These are phyloP conservation scores for Dentipellis sp. DNA, from an alignment of 768 basidiomycete species.

Conservation along the genomic window DNA sequence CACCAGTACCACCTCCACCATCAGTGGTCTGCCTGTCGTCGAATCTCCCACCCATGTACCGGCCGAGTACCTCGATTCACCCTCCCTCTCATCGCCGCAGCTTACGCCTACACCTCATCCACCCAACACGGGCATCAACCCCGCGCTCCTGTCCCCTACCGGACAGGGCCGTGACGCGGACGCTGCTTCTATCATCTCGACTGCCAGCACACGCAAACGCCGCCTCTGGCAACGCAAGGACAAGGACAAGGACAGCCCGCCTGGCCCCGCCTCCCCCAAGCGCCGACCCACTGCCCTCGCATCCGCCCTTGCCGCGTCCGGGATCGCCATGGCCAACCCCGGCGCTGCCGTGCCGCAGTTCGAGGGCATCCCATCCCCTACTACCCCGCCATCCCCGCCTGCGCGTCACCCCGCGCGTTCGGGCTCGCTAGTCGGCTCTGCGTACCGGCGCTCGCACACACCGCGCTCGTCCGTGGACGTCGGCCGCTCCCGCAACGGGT, in stretches of 20 bases:
- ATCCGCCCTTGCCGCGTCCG: conserved; percentile 55
- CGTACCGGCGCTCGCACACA: conserved; percentile 1
- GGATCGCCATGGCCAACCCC: conserved; percentile 56
- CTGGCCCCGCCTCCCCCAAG: conserved; percentile 12
- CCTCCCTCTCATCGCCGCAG: neutral
- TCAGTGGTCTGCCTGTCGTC: conserved; percentile 25
- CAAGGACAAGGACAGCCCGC: conserved; percentile 22
- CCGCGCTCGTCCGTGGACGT: conserved; percentile 14
- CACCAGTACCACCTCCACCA: neutral
- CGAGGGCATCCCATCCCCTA: conserved; percentile 26
- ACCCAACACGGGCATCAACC: neutral
- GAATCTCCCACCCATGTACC: conserved; percentile 32
- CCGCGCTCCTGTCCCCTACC: conserved; percentile 5
- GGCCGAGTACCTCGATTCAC: neutral
- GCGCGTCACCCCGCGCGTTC: conserved; percentile 5
- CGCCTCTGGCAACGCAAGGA: conserved; percentile 9
- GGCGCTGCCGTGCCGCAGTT: conserved; percentile 23
- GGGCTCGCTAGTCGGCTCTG: conserved; percentile 1
- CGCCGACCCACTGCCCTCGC: conserved; percentile 50
- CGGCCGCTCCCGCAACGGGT: conserved; percentile 12
- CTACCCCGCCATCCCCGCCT: conserved; percentile 12
- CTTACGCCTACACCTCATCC: neutral
- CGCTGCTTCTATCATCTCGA: conserved; percentile 12
- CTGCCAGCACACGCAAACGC: conserved; percentile 12
- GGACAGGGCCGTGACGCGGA: conserved; percentile 12